A percentile compares a stretch with the other conserved stretches of the same genome.
Conservation (phyloP, 768 basidiomycete genomes). For the Hypholoma sublateritium region DNA sequence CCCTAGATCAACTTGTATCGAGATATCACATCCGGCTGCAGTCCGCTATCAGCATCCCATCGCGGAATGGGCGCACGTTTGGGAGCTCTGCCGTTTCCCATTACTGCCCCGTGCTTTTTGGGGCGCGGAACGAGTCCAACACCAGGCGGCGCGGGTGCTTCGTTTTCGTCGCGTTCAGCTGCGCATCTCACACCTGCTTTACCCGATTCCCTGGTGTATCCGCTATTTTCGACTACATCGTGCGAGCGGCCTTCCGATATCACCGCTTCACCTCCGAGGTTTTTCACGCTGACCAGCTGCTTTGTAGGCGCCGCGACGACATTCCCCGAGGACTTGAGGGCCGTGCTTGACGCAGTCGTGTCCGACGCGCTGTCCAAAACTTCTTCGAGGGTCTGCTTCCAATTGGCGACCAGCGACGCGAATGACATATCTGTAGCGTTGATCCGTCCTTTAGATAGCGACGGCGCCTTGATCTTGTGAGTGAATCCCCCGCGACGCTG, state of each 20-base stretch:
- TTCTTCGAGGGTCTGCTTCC: constrained; percentile 1
- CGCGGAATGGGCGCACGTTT: constrained; percentile 24
- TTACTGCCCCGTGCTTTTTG: background rate
- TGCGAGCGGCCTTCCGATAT: constrained; percentile 11
- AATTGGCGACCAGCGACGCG: constrained; percentile 1
- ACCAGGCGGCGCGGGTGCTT: too few relatives aligned
- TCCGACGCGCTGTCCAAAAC: background rate
- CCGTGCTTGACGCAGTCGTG: background rate
- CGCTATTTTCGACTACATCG: constrained; percentile 19
- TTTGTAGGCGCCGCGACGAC: background rate
- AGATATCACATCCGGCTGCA: background rate
- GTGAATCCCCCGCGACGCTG: background rate
- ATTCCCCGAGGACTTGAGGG: background rate
- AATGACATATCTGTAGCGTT: constrained; percentile 3
- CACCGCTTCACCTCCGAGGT: constrained; percentile 15
- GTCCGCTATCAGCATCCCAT: constrained; percentile 18
- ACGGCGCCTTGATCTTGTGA: background rate
- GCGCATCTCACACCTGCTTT: constrained; percentile 6
- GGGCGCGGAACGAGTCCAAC: background rate
- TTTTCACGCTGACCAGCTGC: constrained; percentile 10
- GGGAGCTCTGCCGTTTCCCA: constrained; percentile 19
- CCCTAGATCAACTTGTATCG: background rate
- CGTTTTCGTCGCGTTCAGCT: constrained; percentile 11
- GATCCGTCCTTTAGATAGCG: constrained; percentile 5
- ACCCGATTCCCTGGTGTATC: background rate